A percentile compares a stretch with the other conserved stretches of the same genome.
Evolutionary conservation across 2,329 filamentous ascomycete species (phyloP).

Genomic region (Incumbomyces lentus): DNA sequence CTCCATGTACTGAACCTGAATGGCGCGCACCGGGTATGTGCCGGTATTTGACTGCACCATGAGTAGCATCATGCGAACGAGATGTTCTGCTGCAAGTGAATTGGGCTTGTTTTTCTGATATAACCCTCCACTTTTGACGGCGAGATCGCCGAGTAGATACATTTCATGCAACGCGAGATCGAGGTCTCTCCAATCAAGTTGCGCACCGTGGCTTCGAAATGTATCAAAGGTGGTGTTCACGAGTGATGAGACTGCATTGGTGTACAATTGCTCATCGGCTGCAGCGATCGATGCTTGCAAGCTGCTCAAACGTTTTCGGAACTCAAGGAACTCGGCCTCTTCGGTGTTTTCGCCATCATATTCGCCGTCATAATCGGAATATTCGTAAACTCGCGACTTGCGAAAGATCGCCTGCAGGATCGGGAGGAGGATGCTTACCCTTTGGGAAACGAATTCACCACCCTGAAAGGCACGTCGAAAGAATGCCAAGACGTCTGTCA

Average conservation of each 20-base stretch:
- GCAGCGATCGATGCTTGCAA: conserved; percentile 87
- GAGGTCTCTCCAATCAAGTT: conserved; percentile 87
- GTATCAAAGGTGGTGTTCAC: conserved; percentile 79
- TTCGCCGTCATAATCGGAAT: conserved; percentile 71
- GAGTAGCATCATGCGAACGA: conserved; percentile 86
- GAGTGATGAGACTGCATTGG: conserved; percentile 75
- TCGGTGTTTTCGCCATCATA: conserved; percentile 83
- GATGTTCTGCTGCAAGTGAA: conserved; percentile 64
- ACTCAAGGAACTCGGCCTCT: conserved; percentile 92
- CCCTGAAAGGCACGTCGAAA: conserved; percentile 64
- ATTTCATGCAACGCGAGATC: conserved; percentile 92
- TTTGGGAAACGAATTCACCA: conserved; percentile 57
- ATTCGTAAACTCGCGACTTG: conserved; percentile 98
- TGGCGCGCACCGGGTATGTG: conserved; percentile 77
- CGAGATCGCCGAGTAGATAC: conserved; percentile 88
- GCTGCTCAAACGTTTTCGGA: conserved; percentile 79
- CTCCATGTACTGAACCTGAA: conserved; percentile 95
- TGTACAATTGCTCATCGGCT: conserved; percentile 78
- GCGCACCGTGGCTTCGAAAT: conserved; percentile 61
- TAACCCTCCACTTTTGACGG: conserved; percentile 78
- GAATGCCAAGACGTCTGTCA: conserved; percentile 86
- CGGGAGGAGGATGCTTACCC: conserved; percentile 72
- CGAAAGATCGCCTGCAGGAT: conserved; percentile 84
- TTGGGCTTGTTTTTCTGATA: conserved; percentile 76
- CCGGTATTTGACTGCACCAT: conserved; percentile 88